Conservation (phyloP, 352 stramenopile genomes). For the Phytophthora agathidicida region DNA sequence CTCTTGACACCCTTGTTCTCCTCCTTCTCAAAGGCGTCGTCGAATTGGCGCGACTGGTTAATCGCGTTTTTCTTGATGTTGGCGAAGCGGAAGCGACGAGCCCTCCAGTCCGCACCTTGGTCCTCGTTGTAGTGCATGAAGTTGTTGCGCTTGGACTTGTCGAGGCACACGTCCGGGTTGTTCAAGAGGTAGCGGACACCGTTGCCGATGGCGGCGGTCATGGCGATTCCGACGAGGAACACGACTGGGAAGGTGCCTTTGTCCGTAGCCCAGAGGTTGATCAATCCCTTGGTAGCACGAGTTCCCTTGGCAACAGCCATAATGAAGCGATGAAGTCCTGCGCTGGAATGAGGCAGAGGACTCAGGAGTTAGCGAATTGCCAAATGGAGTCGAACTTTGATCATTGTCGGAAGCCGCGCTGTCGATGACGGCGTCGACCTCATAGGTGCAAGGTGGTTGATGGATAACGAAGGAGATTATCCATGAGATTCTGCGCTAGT, state of each 20-base stretch:
- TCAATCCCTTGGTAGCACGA: slow-evolving; percentile 38
- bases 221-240: slow-evolving; percentile 16
- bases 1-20: slow-evolving; percentile 45
- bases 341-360: neutral
- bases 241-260: slow-evolving; percentile 44
- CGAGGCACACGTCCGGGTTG: slow-evolving; percentile 50
- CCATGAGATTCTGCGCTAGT: slow-evolving; percentile 3
- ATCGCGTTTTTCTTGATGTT: slow-evolving; percentile 60
- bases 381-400: slow-evolving; percentile 9
- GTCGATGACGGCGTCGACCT: neutral
- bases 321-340: slow-evolving; percentile 1
- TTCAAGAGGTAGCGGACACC: slow-evolving; percentile 27
- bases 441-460: neutral
- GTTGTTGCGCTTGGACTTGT: slow-evolving; percentile 52
- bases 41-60: slow-evolving; percentile 67
- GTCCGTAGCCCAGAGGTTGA: slow-evolving; percentile 57
- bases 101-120: slow-evolving; percentile 40
- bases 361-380: slow-evolving; percentile 7
- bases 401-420: neutral
- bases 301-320: slow-evolving; percentile 24
- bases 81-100: slow-evolving; percentile 51
- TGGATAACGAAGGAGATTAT: slow-evolving; percentile 14
- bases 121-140: slow-evolving; percentile 44
- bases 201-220: slow-evolving; percentile 21
- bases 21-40: slow-evolving; percentile 49